Percentiles rank a stretch among this genome's conserved stretches.
Evolutionary conservation across 768 basidiomycete genomes (phyloP).

Genomic region (Mycena latifolia): DNA sequence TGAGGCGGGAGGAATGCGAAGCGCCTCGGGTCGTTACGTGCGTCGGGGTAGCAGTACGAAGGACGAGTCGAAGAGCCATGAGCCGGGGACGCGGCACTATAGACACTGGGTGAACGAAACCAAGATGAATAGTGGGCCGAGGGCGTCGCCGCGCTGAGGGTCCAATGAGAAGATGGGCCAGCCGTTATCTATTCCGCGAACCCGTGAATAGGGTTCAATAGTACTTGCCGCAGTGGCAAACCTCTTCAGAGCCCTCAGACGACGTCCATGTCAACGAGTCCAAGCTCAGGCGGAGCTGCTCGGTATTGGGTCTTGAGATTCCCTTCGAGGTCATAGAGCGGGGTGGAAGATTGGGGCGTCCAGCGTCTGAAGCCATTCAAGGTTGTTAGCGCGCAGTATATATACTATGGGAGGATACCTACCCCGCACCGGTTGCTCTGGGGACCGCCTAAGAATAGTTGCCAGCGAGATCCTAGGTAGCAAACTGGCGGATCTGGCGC

Average conservation of each 20-base stretch:
- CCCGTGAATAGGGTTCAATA: neutral
- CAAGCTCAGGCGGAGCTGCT: slow-evolving; percentile 5
- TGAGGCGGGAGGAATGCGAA: neutral
- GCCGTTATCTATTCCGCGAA: neutral
- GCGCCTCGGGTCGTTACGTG: slow-evolving; percentile 4
- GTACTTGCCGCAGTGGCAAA: neutral
- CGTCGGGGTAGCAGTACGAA: slow-evolving; percentile 2
- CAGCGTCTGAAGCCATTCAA: neutral
- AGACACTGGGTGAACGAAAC: too few species aligned
- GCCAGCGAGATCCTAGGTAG: too few species aligned
- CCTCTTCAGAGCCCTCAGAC: slow-evolving; percentile 1
- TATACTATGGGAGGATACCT: neutral
- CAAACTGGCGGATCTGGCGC: too few species aligned
- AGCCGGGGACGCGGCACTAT: neutral
- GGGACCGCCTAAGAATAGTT: too few species aligned
- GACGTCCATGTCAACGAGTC: too few species aligned
- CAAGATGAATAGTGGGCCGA: neutral
- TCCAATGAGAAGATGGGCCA: slow-evolving; percentile 12
- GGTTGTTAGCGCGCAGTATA: neutral
- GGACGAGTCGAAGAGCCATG: neutral
- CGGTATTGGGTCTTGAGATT: neutral
- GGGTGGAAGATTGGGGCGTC: slow-evolving; percentile 4
- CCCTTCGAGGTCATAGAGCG: neutral
- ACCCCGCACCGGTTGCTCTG: neutral
- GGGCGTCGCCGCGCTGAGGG: slow-evolving; percentile 8